A percentile compares a stretch with the other conserved stretches of the same genome.
These are phyloP conservation scores for Trametes cubensis DNA, from an alignment of 768 basidiomycete species.

Conservation along the genomic window DNA sequence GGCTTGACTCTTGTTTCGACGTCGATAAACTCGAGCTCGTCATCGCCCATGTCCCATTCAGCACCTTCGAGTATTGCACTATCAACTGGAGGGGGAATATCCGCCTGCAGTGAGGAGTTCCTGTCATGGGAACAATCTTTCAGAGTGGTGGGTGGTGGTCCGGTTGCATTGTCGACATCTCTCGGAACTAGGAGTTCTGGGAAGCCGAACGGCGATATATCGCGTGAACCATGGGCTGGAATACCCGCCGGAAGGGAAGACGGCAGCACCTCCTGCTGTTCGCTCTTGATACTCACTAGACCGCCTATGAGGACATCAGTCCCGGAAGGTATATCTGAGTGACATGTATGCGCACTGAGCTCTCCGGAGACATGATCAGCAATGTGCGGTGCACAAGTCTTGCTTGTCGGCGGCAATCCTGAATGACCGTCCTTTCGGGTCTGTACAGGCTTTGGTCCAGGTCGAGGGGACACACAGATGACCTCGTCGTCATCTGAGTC, in stretches of 20 bases:
- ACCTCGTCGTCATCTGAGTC: constrained; percentile 35
- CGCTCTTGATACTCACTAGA: constrained; percentile 1
- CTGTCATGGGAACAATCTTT: constrained; percentile 6
- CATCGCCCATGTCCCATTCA: constrained; percentile 76
- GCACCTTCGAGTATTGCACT: constrained; percentile 35
- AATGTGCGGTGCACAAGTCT: neutral
- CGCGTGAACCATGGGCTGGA: neutral
- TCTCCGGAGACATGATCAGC: neutral
- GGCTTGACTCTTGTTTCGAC: constrained; percentile 28
- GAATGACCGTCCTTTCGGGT: no score
- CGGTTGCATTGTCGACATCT: neutral
- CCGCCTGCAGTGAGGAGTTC: neutral
- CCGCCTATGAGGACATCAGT: constrained; percentile 6
- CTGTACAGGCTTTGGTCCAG: constrained; percentile 2
- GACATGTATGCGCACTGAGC: constrained; percentile 13
- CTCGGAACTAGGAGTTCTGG: constrained; percentile 10
- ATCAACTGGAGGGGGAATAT: neutral
- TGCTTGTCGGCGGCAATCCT: neutral
- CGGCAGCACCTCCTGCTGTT: neutral
- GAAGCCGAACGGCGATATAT: constrained; percentile 16
- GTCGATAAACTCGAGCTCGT: constrained; percentile 53
- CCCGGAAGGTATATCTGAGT: neutral
- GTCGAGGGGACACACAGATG: neutral
- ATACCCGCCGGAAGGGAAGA: no score
- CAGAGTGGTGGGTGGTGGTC: neutral